Conservation (phyloP, 108 stramenopile genomes). For the Pseudonitzschia pungens region DNA sequence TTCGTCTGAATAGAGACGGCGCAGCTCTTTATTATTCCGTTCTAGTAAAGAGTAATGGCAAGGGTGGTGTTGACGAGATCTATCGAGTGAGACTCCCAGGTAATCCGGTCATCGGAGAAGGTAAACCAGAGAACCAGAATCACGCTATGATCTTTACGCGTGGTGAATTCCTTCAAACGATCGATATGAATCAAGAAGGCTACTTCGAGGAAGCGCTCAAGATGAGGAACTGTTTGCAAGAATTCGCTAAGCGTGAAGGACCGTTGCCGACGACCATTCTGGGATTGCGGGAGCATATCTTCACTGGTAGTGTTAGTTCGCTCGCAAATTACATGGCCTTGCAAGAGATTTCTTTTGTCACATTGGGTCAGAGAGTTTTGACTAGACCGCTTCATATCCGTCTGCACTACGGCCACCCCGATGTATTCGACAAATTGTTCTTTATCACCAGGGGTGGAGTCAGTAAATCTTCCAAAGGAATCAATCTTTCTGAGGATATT, state of each 20-base stretch:
- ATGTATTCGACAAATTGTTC: constrained; percentile 98
- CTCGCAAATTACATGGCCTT: constrained; percentile 99
- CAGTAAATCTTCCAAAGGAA: constrained; percentile 96
- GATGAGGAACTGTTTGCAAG: constrained; percentile 96
- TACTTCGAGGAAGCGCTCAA: constrained; percentile 98
- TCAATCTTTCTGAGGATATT: constrained; percentile 98
- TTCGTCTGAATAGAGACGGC: constrained; percentile 82
- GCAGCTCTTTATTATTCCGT: constrained; percentile 87
- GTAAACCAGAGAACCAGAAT: constrained; percentile 99
- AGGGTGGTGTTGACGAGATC: constrained; percentile 83
- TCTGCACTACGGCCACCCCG: constrained; percentile 98
- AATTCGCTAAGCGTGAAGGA: constrained; percentile 90
- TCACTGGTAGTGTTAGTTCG: constrained; percentile 96
- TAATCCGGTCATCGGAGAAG: constrained; percentile 97
- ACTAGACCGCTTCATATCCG: constrained; percentile 92
- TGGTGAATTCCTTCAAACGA: constrained; percentile 95
- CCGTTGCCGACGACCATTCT: constrained; percentile 92
- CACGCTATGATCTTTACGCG: constrained; percentile 98
- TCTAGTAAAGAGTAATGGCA: constrained; percentile 88
- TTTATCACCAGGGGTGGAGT: constrained; percentile 97
- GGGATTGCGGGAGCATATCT: constrained; percentile 98
- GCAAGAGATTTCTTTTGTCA: constrained; percentile 97
- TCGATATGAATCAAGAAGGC: constrained; percentile 99
- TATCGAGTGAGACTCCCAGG: constrained; percentile 96
- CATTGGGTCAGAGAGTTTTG: constrained; percentile 95